Conservation (phyloP, 1,284 basidiomycete species). For the Apiotrichum siamense region DNA sequence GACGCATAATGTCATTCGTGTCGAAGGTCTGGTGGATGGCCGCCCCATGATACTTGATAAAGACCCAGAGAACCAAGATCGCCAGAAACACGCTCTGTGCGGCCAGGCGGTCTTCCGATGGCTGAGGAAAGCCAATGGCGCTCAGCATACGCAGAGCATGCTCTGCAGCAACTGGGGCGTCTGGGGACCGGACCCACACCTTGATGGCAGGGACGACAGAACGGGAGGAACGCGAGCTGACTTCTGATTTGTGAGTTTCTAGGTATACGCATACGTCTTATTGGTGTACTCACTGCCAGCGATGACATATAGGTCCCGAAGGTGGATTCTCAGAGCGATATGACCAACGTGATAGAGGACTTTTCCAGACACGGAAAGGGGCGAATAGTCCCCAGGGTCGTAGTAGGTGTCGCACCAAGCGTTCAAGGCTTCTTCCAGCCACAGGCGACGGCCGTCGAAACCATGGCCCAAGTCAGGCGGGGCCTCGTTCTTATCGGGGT, state of each 20-base stretch:
- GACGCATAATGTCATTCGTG: not conserved
- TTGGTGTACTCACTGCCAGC: slow-evolving; percentile 17
- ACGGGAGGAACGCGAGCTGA: slow-evolving; percentile 7
- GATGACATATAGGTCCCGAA: slow-evolving; percentile 19
- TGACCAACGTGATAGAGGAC: slow-evolving; percentile 22
- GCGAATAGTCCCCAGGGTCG: not conserved
- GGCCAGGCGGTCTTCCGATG: slow-evolving; percentile 14
- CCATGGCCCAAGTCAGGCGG: not conserved
- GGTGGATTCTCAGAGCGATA: slow-evolving; percentile 16
- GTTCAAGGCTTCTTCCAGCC: slow-evolving; percentile 19
- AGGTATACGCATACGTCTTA: no score
- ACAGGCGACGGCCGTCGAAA: not conserved
- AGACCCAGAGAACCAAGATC: slow-evolving; percentile 20
- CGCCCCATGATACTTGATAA: slow-evolving; percentile 7
- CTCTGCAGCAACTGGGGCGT: slow-evolving; percentile 9
- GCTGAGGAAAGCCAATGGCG: slow-evolving; percentile 8
- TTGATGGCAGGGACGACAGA: slow-evolving; percentile 7
- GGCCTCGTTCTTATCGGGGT: not conserved
- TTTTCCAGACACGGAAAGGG: not conserved
- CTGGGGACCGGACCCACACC: slow-evolving; percentile 13
- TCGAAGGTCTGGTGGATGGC: slow-evolving; percentile 2
- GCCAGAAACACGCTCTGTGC: slow-evolving; percentile 18
- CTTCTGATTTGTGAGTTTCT: not conserved
- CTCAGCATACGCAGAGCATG: slow-evolving; percentile 14
- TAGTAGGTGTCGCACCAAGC: slow-evolving; percentile 18